A percentile compares a stretch with the other conserved stretches of the same genome.
Conservation (phyloP, 139 green algal species). For the Haematococcus sp. region DNA sequence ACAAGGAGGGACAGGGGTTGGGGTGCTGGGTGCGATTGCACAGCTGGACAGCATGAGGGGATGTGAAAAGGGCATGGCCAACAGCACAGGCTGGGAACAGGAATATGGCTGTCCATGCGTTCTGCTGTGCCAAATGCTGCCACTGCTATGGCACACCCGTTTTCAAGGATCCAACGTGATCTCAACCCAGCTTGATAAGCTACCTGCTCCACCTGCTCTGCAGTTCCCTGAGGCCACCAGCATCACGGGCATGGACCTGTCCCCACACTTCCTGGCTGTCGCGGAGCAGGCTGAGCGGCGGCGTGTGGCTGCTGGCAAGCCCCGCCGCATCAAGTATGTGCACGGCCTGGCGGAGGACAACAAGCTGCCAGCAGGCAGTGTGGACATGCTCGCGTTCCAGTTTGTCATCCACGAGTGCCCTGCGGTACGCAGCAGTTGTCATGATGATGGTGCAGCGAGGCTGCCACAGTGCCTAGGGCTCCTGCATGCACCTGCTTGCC, state of each 20-base stretch:
- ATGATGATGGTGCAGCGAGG: constrained; percentile 14
- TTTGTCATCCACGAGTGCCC: constrained; percentile 90
- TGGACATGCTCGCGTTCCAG: constrained; percentile 72
- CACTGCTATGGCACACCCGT: too few relatives aligned
- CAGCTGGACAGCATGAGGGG: too few relatives aligned
- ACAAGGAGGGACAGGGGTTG: too few relatives aligned
- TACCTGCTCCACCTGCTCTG: neutral
- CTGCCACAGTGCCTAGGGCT: too few relatives aligned
- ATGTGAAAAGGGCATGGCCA: too few relatives aligned
- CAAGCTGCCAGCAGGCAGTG: constrained; percentile 47
- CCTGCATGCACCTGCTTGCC: too few relatives aligned
- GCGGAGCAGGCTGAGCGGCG: constrained; percentile 60
- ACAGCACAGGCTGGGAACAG: too few relatives aligned
- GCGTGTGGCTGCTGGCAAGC: neutral
- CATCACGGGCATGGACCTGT: constrained; percentile 77
- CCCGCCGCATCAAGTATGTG: constrained; percentile 60
- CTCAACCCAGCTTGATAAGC: too few relatives aligned
- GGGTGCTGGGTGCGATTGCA: too few relatives aligned
- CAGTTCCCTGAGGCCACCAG: constrained; percentile 22
- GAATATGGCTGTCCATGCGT: too few relatives aligned
- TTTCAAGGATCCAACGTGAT: too few relatives aligned
- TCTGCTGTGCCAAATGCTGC: too few relatives aligned
- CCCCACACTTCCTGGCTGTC: constrained; percentile 86
- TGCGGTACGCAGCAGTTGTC: constrained; percentile 13
- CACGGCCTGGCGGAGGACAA: constrained; percentile 67